These are phyloP conservation scores for Cladosporium sp. DNA, from an alignment of 2,329 filamentous ascomycete genomes.

Conservation along the genomic window DNA sequence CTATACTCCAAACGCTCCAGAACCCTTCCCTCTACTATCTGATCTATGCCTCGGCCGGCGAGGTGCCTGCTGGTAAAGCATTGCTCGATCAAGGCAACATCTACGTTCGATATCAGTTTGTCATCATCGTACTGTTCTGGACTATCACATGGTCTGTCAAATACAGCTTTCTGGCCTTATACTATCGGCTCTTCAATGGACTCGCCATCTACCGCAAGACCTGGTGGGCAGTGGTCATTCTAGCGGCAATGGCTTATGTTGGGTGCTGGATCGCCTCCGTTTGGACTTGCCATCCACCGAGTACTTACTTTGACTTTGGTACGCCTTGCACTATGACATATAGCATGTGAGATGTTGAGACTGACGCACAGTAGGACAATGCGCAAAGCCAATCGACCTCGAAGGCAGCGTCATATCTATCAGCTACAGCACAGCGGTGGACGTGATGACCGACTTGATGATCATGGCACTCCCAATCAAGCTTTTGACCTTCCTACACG, in stretches of 20 bases:
- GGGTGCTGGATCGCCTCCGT: constrained; percentile 11
- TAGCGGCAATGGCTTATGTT: constrained; percentile 4
- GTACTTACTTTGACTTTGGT: constrained; percentile 15
- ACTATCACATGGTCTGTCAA: constrained; percentile 9
- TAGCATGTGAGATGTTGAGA: background rate
- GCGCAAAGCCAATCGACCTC: constrained; percentile 13
- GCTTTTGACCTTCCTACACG: constrained; percentile 2
- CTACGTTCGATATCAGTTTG: constrained; percentile 13
- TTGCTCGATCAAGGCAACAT: constrained; percentile 7
- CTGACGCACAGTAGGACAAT: background rate
- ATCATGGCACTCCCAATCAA: constrained; percentile 17
- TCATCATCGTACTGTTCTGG: constrained; percentile 9
- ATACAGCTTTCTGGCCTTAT: constrained; percentile 13
- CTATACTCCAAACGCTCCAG: constrained; percentile 14
- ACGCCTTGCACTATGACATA: background rate
- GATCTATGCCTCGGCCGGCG: constrained; percentile 5
- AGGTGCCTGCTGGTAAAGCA: constrained; percentile 6
- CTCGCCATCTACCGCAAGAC: constrained; percentile 1
- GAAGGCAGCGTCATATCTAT: constrained; percentile 13
- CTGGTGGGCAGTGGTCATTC: constrained; percentile 1
- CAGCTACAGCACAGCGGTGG: constrained; percentile 17
- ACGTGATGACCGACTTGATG: constrained; percentile 13
- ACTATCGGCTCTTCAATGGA: constrained; percentile 8
- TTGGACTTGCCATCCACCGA: constrained; percentile 13
- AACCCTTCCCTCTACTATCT: constrained; percentile 12